These are phyloP conservation scores for Triticum dicoccoides DNA, from an alignment of 176 grass and related monocot genomes.

Conservation along the genomic window DNA sequence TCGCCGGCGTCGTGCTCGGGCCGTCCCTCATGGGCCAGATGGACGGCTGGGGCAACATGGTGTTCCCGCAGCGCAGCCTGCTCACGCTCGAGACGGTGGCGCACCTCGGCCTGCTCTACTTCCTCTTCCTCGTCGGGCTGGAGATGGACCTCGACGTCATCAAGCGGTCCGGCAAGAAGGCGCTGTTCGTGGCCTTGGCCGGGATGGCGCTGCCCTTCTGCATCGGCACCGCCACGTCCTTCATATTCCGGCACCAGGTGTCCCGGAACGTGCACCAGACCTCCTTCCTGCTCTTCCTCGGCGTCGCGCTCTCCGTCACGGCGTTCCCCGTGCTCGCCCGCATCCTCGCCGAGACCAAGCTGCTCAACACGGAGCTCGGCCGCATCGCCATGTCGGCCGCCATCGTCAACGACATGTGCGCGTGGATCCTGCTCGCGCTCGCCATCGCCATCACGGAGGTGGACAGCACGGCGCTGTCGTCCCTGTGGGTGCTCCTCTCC, in stretches of 20 bases:
- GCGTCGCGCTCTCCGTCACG: slow-evolving; percentile 70
- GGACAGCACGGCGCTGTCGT: slow-evolving; percentile 37
- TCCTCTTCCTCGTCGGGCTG: slow-evolving; percentile 71
- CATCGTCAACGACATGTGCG: slow-evolving; percentile 75
- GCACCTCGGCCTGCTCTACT: slow-evolving; percentile 80
- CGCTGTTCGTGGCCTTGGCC: slow-evolving; percentile 36
- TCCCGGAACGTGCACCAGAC: slow-evolving; percentile 48
- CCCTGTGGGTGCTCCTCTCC: slow-evolving; percentile 67
- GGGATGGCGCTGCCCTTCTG: slow-evolving; percentile 76
- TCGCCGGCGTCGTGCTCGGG: slow-evolving; percentile 71
- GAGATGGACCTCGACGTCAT: slow-evolving; percentile 82
- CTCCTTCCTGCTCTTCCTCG: slow-evolving; percentile 80
- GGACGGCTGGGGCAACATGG: slow-evolving; percentile 15
- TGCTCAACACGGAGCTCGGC: slow-evolving; percentile 68
- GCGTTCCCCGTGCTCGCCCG: slow-evolving; percentile 85
- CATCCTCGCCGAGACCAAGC: slow-evolving; percentile 85
- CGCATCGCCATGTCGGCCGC: slow-evolving; percentile 71
- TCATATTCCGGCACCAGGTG: slow-evolving; percentile 59
- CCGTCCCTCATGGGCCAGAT: slow-evolving; percentile 63
- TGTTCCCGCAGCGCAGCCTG: slow-evolving; percentile 70
- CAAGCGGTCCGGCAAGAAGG: slow-evolving; percentile 56
- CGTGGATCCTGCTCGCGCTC: slow-evolving; percentile 76
- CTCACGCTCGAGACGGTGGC: slow-evolving; percentile 76
- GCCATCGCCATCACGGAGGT: slow-evolving; percentile 59
- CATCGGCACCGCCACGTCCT: slow-evolving; percentile 67